Conservation (phyloP, 2,329 filamentous ascomycete genomes). For the Fusarium praegraminearum region DNA sequence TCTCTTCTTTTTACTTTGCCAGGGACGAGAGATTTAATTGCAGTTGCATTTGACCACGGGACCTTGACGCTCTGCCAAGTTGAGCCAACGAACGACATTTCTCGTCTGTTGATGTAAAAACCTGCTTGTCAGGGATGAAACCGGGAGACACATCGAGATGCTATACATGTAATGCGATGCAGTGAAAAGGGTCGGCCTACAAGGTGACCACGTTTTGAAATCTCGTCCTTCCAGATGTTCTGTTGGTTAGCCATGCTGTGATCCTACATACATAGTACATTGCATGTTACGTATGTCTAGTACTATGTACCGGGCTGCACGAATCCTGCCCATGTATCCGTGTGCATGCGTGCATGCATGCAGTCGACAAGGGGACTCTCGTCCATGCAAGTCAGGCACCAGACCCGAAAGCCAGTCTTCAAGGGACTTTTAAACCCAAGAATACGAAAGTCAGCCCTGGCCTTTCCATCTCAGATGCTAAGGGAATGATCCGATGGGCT, state of each 20-base stretch:
- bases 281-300: conserved; percentile 20
- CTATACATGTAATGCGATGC: conserved; percentile 8
- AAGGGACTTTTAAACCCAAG: conserved; percentile 21
- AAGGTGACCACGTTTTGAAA: conserved; percentile 23
- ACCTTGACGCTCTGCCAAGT: conserved; percentile 16
- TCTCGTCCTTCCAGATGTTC: conserved; percentile 6
- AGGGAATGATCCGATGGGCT: conserved; percentile 38
- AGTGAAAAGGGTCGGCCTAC: conserved; percentile 6
- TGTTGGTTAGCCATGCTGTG: conserved; percentile 24
- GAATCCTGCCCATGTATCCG: conserved; percentile 20
- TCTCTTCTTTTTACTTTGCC: neutral
- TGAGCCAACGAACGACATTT: conserved; percentile 24
- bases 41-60: conserved; percentile 33
- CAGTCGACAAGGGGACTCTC: conserved; percentile 33
- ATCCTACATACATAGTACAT: conserved; percentile 9
- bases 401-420: conserved; percentile 15
- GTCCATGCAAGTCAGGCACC: conserved; percentile 31
- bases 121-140: conserved; percentile 29
- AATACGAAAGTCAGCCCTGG: conserved; percentile 19
- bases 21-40: conserved; percentile 44
- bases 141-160: conserved; percentile 20
- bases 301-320: conserved; percentile 30
- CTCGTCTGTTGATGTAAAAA: conserved; percentile 21
- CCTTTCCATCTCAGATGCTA: conserved; percentile 34
- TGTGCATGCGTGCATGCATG: conserved; percentile 12